Base-by-base conservation (phyloP, 2,329 filamentous ascomycete genomes). In the Sarocladium oryzae region DNA sequence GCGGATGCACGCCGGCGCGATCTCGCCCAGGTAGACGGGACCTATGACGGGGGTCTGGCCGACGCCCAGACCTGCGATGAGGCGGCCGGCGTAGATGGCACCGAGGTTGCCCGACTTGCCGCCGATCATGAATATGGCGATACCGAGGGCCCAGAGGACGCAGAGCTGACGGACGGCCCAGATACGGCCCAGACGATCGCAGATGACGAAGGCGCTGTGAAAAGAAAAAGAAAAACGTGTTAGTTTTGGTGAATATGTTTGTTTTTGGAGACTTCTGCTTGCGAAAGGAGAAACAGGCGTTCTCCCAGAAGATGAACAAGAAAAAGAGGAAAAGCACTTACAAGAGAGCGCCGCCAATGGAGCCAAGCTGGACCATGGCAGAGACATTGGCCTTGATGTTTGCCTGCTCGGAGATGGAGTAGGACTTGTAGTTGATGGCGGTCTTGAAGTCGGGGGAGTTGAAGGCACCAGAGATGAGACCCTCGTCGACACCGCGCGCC, bases 281-380 rank as follows among this genome's bases (percentile, higher is more conserved):
- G n/a, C n/a, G n/a, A n/a, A n/a, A n/a, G n/a, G n/a, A n/a, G n/a
- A n/a, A n/a, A n/a, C n/a, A n/a, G n/a, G n/a, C n/a, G n/a, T n/a
- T n/a, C n/a, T n/a, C n/a, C 36, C n/a, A 40, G 8, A n/a, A 21
- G 36, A 40, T 21, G 20, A 40, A 40, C 7, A 55, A 23, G 13
- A 16, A 20, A 52, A 30, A 37, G n/a, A 16, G 38, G 35, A 38
- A 51, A 33, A 18, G n/a, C 16, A 53, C 67, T 62, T 61, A 73
- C 71, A 76, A 75, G 28, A 88, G 72, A 26, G 86, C 84, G 38
- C 87, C 87, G 3, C 73, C 82, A 26, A 91, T 85, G 21, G 81
- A 86, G 21, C 87, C 87, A 59, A 90, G 81, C 66, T 90, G 87
- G 0, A 91, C 87, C 87, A 91, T 91, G 45, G 85, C 79, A 2